Conservation (phyloP, 805 yeast species). For the Pichia pseudocactophila region DNA sequence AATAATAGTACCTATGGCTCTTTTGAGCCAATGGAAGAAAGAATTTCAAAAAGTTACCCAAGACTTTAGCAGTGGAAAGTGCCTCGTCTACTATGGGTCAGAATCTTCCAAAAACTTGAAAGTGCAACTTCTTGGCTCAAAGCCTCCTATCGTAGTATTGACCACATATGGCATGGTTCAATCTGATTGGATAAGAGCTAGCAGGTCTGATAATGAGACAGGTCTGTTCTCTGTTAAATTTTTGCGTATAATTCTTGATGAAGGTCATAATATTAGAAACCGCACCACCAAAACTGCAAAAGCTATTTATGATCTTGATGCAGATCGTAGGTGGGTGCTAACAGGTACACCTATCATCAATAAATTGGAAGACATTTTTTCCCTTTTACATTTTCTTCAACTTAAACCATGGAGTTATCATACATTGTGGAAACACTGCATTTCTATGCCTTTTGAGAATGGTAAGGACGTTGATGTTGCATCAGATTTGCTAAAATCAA, state of each 20-base stretch:
- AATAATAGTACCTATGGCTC: conserved; percentile 82
- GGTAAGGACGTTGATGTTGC: conserved; percentile 63
- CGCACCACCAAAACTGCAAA: conserved; percentile 70
- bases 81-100: conserved; percentile 71
- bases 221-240: conserved; percentile 70
- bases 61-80: conserved; percentile 27
- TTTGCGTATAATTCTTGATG: conserved; percentile 68
- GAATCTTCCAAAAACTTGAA: conserved; percentile 44
- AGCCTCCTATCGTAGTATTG: conserved; percentile 60
- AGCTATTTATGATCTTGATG: conserved; percentile 58
- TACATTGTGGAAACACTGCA: conserved; percentile 79
- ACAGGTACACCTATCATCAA: conserved; percentile 94
- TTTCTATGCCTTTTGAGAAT: conserved; percentile 69
- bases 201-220: conserved; percentile 22
- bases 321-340: conserved; percentile 69
- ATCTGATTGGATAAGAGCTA: conserved; percentile 55
- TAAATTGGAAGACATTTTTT: conserved; percentile 76
- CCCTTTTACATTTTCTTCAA: conserved; percentile 62
- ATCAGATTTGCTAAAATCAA: conserved; percentile 73
- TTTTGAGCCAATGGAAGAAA: conserved; percentile 83
- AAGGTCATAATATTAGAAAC: conserved; percentile 84
- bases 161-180: conserved; percentile 87
- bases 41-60: conserved; percentile 60
- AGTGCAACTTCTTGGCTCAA: conserved; percentile 31
- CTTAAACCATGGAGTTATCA: conserved; percentile 89